These are phyloP conservation scores for Hericium rajendrae DNA, from an alignment of 768 basidiomycete genomes.

Conservation along the genomic window DNA sequence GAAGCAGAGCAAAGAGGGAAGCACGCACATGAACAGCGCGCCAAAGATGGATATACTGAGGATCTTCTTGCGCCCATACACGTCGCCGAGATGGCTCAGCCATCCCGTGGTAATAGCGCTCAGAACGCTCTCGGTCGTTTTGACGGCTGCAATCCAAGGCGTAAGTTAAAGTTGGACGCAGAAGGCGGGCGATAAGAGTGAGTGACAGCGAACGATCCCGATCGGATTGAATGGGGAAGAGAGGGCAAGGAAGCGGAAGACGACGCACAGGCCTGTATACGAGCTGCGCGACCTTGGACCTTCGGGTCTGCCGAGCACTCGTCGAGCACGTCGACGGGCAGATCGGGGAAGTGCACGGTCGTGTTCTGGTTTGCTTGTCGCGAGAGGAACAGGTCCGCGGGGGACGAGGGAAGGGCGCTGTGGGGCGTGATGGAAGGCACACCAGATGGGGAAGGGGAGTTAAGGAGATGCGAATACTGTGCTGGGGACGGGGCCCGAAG, in stretches of 20 bases:
- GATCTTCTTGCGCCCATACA: constrained; percentile 11
- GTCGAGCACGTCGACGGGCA: constrained; percentile 2
- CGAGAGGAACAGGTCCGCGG: neutral
- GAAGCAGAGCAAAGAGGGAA: neutral
- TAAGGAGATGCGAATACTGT: neutral
- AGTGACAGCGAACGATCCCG: no score
- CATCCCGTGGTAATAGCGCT: constrained; percentile 15
- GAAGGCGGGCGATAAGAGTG: no score
- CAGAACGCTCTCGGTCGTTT: constrained; percentile 15
- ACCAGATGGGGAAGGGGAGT: neutral
- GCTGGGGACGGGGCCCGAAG: neutral
- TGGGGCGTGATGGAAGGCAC: neutral
- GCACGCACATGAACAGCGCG: constrained; percentile 14
- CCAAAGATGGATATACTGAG: constrained; percentile 14
- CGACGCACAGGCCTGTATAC: constrained; percentile 13
- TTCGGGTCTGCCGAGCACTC: constrained; percentile 10
- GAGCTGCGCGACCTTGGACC: constrained; percentile 15
- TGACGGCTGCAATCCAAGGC: constrained; percentile 6
- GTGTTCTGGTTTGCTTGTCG: no score
- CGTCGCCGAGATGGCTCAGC: constrained; percentile 13
- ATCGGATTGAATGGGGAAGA: neutral
- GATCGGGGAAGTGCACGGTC: constrained; percentile 3
- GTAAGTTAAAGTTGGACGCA: neutral
- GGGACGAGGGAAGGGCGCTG: neutral
- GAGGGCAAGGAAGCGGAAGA: neutral